Conservation (phyloP, 495 filamentous ascomycete genomes). For the Podospora anserina region DNA sequence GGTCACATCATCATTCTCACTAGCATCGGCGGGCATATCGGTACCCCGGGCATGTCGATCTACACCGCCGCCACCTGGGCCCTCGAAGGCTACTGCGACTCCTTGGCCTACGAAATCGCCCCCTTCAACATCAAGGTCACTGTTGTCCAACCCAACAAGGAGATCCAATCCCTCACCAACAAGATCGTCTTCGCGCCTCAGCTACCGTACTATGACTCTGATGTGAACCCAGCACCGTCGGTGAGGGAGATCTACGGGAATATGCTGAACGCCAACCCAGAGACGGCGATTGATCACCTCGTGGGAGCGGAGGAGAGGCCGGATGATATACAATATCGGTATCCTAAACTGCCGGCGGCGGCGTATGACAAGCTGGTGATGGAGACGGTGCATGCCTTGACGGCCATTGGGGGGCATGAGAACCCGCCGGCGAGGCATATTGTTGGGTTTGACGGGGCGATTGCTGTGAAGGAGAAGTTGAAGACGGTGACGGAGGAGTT, state of each 20-base stretch:
- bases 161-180: conserved; percentile 81
- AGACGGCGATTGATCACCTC: conserved; percentile 45
- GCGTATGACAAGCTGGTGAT: conserved; percentile 67
- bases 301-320: conserved; percentile 12
- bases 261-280: conserved; percentile 58
- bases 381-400: conserved; percentile 89
- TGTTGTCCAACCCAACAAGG: conserved; percentile 83
- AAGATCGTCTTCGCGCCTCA: conserved; percentile 77
- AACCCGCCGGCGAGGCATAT: conserved; percentile 94
- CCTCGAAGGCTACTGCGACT: conserved; percentile 96
- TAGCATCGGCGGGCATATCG: conserved; percentile 87
- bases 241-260: conserved; percentile 76
- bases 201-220: conserved; percentile 66
- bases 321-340: conserved; percentile 64
- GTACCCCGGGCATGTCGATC: conserved; percentile 85
- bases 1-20: conserved; percentile 90
- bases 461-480: conserved; percentile 89
- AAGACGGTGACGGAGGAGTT: conserved; percentile 95
- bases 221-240: conserved; percentile 72
- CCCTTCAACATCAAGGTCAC: conserved; percentile 97
- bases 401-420: conserved; percentile 88
- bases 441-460: conserved; percentile 84
- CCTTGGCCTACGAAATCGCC: conserved; percentile 91
- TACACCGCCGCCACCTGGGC: conserved; percentile 93
- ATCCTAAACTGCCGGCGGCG: conserved; percentile 63